A percentile compares a stretch with the other conserved stretches of the same genome.
Evolutionary conservation across 768 basidiomycete species (phyloP).

Genomic region (Lepiota brunneoincarnata): DNA sequence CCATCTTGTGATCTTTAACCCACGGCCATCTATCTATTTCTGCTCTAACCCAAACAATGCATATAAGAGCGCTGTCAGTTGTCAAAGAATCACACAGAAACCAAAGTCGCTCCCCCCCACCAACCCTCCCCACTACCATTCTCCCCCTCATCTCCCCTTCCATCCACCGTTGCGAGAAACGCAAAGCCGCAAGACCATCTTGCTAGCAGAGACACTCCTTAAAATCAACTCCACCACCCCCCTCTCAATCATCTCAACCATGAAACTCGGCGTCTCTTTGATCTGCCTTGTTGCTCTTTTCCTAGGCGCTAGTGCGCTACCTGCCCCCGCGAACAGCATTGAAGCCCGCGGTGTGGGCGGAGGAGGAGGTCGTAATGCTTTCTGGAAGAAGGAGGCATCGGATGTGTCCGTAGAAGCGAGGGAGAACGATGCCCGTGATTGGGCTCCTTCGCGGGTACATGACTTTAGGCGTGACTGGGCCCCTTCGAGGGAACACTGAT

Average conservation of each 20-base stretch:
- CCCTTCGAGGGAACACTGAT: too few relatives aligned
- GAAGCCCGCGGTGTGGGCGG: slow-evolving; percentile 1
- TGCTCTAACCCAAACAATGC: not conserved
- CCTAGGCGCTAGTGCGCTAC: slow-evolving; percentile 5
- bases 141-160: not conserved
- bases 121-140: too few relatives aligned
- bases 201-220: not conserved
- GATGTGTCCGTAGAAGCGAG: not conserved
- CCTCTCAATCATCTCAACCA: not conserved
- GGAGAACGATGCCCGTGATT: not conserved
- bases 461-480: too few relatives aligned
- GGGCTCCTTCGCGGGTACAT: too few relatives aligned
- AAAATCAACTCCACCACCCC: not conserved
- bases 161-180: too few relatives aligned
- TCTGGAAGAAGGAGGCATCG: not conserved
- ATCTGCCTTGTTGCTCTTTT: slow-evolving; percentile 1
- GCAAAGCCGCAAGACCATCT: not conserved
- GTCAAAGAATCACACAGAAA: not conserved
- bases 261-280: slow-evolving; percentile 2
- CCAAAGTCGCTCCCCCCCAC: not conserved
- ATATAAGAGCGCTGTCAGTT: slow-evolving; percentile 12
- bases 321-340: not conserved
- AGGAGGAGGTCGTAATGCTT: not conserved
- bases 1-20: slow-evolving; percentile 3
- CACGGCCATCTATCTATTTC: slow-evolving; percentile 12